A percentile compares a stretch with the other conserved stretches of the same genome.
Conservation (phyloP, 148 eudicot species). For the Spergularia marina region DNA sequence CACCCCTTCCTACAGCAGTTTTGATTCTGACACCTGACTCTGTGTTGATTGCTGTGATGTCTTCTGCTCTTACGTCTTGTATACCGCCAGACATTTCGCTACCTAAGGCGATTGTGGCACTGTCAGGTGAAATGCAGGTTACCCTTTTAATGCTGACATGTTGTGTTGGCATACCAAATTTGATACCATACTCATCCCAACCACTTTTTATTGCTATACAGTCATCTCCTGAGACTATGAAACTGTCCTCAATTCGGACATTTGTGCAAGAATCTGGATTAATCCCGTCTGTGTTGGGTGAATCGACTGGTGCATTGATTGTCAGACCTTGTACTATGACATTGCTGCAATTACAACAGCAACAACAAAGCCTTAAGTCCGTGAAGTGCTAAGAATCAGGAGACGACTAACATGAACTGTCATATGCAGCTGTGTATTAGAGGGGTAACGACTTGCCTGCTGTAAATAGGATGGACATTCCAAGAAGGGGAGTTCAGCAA, state of each 20-base stretch:
- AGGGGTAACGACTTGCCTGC: conserved; percentile 49
- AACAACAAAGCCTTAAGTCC: neutral
- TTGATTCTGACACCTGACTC: conserved; percentile 88
- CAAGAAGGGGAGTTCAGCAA: conserved; percentile 84
- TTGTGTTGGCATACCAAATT: conserved; percentile 68
- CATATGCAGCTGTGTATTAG: neutral
- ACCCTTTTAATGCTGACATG: conserved; percentile 64
- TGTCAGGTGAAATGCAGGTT: conserved; percentile 83
- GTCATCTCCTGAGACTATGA: conserved; percentile 92
- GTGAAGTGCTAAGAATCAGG: neutral
- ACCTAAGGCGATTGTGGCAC: conserved; percentile 89
- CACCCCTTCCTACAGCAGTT: conserved; percentile 76
- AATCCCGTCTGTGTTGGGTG: conserved; percentile 95
- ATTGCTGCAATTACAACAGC: conserved; percentile 45
- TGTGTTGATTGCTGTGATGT: conserved; percentile 69
- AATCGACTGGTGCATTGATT: conserved; percentile 61
- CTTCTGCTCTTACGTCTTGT: conserved; percentile 72
- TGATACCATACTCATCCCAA: conserved; percentile 88
- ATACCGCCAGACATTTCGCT: conserved; percentile 98
- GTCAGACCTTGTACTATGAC: conserved; percentile 65
- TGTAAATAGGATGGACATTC: conserved; percentile 85
- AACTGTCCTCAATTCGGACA: conserved; percentile 68
- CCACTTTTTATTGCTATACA: conserved; percentile 90
- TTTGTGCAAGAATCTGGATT: conserved; percentile 93
- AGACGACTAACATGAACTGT: neutral